These are phyloP conservation scores for Anthoceros angustus DNA, from an alignment of 225 moss, liverwort and hornwort species.

Conservation along the genomic window DNA sequence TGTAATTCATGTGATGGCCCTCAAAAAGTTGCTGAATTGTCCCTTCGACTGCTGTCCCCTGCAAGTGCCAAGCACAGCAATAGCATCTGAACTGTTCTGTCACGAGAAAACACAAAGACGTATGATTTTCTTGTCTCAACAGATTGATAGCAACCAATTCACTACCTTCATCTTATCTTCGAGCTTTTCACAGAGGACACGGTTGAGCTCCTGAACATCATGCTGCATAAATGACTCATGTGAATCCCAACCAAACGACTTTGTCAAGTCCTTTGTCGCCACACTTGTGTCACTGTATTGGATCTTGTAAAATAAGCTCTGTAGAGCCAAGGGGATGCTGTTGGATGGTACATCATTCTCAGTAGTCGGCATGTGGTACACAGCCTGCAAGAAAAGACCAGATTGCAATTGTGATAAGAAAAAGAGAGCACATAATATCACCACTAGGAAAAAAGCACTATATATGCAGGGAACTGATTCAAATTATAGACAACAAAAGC, in stretches of 20 bases:
- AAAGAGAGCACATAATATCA: background rate
- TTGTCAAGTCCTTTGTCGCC: constrained; percentile 95
- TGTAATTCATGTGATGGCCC: constrained; percentile 99
- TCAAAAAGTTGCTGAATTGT: constrained; percentile 98
- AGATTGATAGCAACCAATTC: too few relatives aligned
- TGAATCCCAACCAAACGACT: constrained; percentile 99
- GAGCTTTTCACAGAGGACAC: constrained; percentile 94
- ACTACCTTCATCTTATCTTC: constrained; percentile 99
- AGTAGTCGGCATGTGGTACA: constrained; percentile 99
- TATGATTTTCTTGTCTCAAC: too few relatives aligned
- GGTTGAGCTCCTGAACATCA: constrained; percentile 98
- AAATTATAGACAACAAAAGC: too few relatives aligned
- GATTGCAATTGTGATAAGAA: background rate
- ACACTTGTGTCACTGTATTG: constrained; percentile 99
- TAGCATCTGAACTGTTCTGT: background rate
- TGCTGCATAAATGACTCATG: constrained; percentile 99
- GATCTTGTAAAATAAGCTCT: constrained; percentile 98
- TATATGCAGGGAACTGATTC: too few relatives aligned
- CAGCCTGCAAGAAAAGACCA: constrained; percentile 34
- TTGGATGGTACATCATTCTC: constrained; percentile 99
- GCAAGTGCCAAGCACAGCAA: constrained; percentile 5
- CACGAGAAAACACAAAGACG: too few relatives aligned
- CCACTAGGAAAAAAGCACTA: background rate
- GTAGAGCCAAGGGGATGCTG: constrained; percentile 95
- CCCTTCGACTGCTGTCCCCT: constrained; percentile 99